Base-by-base conservation (phyloP, 2,329 filamentous ascomycete species). In the Aureobasidium lini region DNA sequence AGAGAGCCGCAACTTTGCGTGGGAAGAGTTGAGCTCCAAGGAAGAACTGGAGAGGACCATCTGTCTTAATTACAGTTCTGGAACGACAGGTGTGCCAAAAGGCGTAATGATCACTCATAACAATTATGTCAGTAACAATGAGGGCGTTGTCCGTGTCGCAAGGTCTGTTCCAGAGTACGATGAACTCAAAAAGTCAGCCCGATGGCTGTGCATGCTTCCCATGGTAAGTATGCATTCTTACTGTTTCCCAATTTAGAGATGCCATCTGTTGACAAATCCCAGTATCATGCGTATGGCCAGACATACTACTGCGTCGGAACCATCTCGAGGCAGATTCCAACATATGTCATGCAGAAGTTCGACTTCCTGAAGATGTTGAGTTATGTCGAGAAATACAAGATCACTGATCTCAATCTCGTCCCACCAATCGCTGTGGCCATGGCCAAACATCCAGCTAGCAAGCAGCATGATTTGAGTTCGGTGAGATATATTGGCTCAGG, bases 51-150 rank as follows among this genome's bases (percentile, higher is more conserved):
- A 79, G 59, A 78, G 79, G 5, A 82, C 83, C 1, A 83, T 86
- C 64, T 86, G 84, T 28, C 80, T 95, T 62, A 94, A 95, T 72
- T 95, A 93, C 73, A 88, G 84, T 64, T 86, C 82, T 32, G 84
- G 89, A 10, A 92, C 88, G 1, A 95, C 90, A 0, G 90, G 90
- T 6, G 79, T 90, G 4, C 59, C 59, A 10, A 61, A 61, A 70
- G 90, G 90, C 10, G 90, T 94, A 13, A 84, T 88, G 72, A 87
- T 94, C 64, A 84, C 85, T n/a, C 90, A 95, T 72, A 76, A 78
- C 61, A 88, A 90, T 65, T 89, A 90, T 67, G 81, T 91, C 44
- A 80, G 88, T 62, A 93, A 93, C 68, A 81, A 84, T 64, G 66
- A 76, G 13, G 84, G 88, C 61, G 81, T 84, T 15, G 76, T 80